These are phyloP conservation scores for Solanum hybrid DNA, from an alignment of 305 asterid genomes.

Conservation along the genomic window DNA sequence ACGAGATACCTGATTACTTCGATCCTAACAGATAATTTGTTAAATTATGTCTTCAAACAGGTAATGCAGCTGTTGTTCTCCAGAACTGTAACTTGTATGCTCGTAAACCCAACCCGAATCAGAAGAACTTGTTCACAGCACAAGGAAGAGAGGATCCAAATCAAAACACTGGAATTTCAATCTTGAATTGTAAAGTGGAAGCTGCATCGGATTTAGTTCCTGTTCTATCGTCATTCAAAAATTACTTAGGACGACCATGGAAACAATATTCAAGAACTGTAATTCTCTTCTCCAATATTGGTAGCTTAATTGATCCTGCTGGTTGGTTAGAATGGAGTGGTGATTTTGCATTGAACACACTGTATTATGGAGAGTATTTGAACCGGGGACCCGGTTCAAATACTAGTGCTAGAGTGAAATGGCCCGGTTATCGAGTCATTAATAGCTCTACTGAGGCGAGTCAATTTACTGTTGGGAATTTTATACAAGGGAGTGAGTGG, in stretches of 20 bases:
- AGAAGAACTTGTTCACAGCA: slow-evolving; percentile 13
- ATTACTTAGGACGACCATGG: slow-evolving; percentile 20
- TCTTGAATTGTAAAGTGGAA: slow-evolving; percentile 7
- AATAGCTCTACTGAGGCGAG: not conserved
- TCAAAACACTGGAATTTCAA: slow-evolving; percentile 22
- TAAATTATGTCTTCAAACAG: not conserved
- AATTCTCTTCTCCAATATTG: slow-evolving; percentile 8
- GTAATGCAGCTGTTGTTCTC: slow-evolving; percentile 15
- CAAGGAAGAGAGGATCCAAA: slow-evolving; percentile 19
- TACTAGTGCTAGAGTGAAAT: slow-evolving; percentile 6
- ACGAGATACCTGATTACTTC: not conserved
- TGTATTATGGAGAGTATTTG: slow-evolving; percentile 13
- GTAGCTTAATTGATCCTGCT: slow-evolving; percentile 6
- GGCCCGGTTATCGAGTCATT: slow-evolving; percentile 13
- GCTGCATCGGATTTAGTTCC: slow-evolving; percentile 14
- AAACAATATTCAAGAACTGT: slow-evolving; percentile 15
- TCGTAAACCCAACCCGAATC: slow-evolving; percentile 2
- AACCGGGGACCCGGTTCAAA: slow-evolving; percentile 12
- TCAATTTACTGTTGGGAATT: not conserved
- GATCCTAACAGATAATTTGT: not conserved
- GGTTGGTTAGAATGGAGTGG: slow-evolving; percentile 21
- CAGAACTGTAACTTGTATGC: slow-evolving; percentile 18
- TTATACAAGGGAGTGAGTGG: slow-evolving; percentile 2
- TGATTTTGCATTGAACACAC: slow-evolving; percentile 11
- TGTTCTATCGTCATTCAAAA: not conserved